Evolutionary conservation across 305 asterid species (phyloP).

Genomic region (Ilex paraguariensis): DNA sequence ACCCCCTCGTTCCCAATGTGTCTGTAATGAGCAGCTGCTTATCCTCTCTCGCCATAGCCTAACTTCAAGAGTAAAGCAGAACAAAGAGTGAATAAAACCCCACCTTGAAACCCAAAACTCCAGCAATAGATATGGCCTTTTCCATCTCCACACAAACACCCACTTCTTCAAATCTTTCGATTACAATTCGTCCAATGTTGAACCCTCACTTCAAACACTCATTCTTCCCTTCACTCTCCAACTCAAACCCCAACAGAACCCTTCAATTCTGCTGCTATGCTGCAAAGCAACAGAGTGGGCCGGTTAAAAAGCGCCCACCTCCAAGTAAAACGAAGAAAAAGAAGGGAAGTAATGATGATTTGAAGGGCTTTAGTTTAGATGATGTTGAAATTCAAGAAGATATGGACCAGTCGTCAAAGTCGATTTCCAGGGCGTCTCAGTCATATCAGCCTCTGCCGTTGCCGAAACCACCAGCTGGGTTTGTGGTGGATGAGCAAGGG

Average conservation of each 20-base stretch:
- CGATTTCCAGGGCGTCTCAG: conserved; percentile 9
- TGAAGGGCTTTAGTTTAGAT: background rate
- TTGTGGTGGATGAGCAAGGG: conserved; percentile 81
- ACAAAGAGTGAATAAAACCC: no score
- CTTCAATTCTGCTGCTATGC: background rate
- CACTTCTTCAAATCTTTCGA: no score
- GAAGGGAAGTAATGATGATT: background rate
- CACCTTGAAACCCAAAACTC: no score
- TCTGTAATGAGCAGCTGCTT: no score
- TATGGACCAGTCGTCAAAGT: background rate
- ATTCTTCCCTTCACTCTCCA: background rate
- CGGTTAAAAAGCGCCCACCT: background rate
- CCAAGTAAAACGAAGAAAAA: background rate
- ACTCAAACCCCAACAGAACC: background rate
- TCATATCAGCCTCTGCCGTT: conserved; percentile 58
- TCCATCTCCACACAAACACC: no score
- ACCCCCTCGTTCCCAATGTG: no score
- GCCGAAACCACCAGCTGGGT: conserved; percentile 97
- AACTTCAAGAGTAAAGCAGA: no score
- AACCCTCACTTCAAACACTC: no score
- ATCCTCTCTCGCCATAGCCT: no score
- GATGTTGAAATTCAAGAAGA: background rate
- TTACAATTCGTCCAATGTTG: no score
- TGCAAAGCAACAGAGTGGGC: background rate
- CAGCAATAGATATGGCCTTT: no score